Percentiles rank a stretch among this genome's conserved stretches.
phyloP scores from a whole-genome alignment of 2,329 filamentous ascomycete species.

The Colletotrichum chlorophyti region DNA sequence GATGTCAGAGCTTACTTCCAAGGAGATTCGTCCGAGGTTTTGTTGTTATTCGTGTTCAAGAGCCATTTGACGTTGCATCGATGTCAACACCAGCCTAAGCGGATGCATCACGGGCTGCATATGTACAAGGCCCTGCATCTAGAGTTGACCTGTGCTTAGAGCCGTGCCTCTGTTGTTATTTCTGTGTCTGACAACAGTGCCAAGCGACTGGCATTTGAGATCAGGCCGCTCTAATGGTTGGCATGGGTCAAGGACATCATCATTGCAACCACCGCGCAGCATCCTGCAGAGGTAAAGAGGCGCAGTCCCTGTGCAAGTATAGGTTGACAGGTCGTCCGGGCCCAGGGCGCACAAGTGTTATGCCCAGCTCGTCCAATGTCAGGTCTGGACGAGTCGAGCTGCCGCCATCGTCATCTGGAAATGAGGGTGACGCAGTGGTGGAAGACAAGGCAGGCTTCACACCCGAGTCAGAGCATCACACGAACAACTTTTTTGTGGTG shows the following conservation, averaged over 20 bases:
- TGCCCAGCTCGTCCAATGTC: neutral
- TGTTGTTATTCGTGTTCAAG: neutral
- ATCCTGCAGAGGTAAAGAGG: neutral
- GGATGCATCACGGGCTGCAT: neutral
- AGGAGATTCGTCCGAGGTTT: neutral
- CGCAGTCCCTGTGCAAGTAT: neutral
- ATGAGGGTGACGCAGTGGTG: neutral
- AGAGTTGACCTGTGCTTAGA: neutral
- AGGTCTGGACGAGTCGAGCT: neutral
- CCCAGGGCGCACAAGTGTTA: constrained; percentile 4
- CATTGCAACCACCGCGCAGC: constrained; percentile 3
- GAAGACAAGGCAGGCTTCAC: neutral
- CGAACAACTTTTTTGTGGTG: neutral
- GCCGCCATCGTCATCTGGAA: neutral
- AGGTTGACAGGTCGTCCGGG: constrained; percentile 8
- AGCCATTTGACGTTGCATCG: neutral
- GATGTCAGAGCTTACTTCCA: neutral
- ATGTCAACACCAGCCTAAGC: neutral
- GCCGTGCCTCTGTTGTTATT: neutral
- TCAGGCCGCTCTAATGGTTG: too few relatives aligned
- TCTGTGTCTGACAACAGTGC: neutral
- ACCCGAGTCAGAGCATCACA: neutral
- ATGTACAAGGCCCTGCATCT: neutral
- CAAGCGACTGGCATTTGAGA: neutral
- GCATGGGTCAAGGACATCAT: too few relatives aligned